A percentile compares a stretch with the other conserved stretches of the same genome.
Conservation (phyloP, 2,329 filamentous ascomycete genomes). For the Nemania sp. region DNA sequence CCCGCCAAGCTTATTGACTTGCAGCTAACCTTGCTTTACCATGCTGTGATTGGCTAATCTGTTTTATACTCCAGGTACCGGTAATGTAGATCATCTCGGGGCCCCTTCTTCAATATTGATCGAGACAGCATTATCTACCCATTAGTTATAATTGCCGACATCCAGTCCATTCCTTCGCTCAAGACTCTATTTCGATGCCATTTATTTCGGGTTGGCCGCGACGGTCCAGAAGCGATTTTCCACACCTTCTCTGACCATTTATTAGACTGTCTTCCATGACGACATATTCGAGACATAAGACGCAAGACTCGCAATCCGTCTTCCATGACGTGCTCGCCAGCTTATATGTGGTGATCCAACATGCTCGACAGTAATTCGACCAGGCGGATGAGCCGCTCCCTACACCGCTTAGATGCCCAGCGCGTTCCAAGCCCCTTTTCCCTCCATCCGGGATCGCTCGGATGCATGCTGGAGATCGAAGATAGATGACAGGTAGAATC, state of each 20-base stretch:
- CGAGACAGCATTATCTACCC: neutral
- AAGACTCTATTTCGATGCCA: neutral
- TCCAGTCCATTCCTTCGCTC: neutral
- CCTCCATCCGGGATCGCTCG: slow-evolving; percentile 8
- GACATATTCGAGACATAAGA: slow-evolving; percentile 17
- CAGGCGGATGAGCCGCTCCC: neutral
- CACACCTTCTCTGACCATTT: too few relatives aligned
- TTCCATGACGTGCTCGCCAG: slow-evolving; percentile 24
- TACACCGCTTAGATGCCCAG: slow-evolving; percentile 16
- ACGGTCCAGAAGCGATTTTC: neutral
- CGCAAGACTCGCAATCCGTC: slow-evolving; percentile 17
- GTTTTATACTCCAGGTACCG: neutral
- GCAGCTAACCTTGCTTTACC: slow-evolving; percentile 13
- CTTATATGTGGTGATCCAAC: slow-evolving; percentile 23
- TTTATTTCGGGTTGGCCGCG: neutral
- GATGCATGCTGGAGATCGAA: slow-evolving; percentile 12
- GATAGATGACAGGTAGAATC: too few relatives aligned
- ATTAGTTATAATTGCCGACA: neutral
- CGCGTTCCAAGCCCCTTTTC: slow-evolving; percentile 7
- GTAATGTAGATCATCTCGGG: neutral
- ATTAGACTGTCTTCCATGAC: too few relatives aligned
- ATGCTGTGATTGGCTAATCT: neutral
- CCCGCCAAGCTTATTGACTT: slow-evolving; percentile 19
- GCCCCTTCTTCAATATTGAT: neutral
- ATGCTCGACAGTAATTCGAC: slow-evolving; percentile 15